Evolutionary conservation across 495 filamentous ascomycete species (phyloP), one percentile per base, ranked within the genome.

Genomic region (Podospora bellae-mahoneyi): DNA sequence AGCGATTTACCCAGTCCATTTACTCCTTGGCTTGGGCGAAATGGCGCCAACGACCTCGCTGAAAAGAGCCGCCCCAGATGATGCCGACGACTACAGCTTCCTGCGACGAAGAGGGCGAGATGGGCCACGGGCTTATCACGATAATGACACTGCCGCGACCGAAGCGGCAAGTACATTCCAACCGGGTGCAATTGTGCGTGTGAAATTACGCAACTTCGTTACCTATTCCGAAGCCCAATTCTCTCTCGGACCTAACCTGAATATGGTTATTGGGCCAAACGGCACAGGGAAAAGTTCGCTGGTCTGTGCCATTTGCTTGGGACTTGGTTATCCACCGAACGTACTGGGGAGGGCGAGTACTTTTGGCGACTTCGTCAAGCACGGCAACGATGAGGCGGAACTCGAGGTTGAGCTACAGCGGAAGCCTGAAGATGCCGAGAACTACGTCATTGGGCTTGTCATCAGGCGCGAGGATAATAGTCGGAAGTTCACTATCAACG

Each of bases 241-340:
- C 78, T 86, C 87, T 62, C 92, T 92, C 4, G 95, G 95, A 0
- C 94, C 96, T 15, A 95, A 91, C 72, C 76, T 99, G 72, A 99
- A 99, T 75, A 98, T 99, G 96, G 88, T 99, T 66, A 97, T 99
- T 72, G 95, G 95, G 0, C 95, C 95, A 9, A 99, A 99, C 75
- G 95, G 95, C 58, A 97, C 95, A 0, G 95, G 95, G 58, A 99
- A 99, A 77, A 97, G 93, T 82, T 97, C 96, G 0, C 85, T 99
- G 34, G 95, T 99, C 32, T 98, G 95, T 78, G 95, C 96, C 30
- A 96, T 99, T 69, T 98, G 96, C 79, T 79, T 99, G 15, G 95
- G 95, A 6, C 79, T 99, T 32, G 95, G 95, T 44, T 97, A 88
- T 84, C 84, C 86, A 3, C 88, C 95, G 32, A 84, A 89, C 82